Evolutionary conservation across 495 filamentous ascomycete genomes (phyloP), one percentile per base, ranked within the genome.

Genomic region (Neurospora terricola): DNA sequence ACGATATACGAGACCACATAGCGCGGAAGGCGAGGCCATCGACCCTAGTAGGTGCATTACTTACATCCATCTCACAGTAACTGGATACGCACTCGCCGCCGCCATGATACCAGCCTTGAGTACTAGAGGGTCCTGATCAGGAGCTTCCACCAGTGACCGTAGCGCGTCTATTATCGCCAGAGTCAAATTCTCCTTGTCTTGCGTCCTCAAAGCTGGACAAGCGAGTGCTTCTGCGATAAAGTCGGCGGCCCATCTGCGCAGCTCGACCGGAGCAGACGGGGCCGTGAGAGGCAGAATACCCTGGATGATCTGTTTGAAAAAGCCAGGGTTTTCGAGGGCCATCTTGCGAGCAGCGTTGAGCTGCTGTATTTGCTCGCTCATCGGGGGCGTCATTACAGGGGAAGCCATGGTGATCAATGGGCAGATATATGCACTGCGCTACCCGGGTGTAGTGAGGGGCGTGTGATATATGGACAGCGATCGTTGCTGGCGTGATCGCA

Each of bases 201-300:
- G 84, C 40, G 84, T 82, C 71, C 88, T 80, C 76, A 98, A 84
- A 40, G 90, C 88, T 16, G 96, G 96, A 62, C 91, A 94, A 23
- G 96, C 90, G 82, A 99, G 97, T 5, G 94, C 93, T 85, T 99
- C 96, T 45, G 96, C 95, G 43, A 99, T 85, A 80, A 99, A 99
- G 36, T 98, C 94, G 30, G 94, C 90, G 30, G 94, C 96, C 96
- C 96, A 99, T 90, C 94, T 86, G 81, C 93, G 91, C 76, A 98
- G 83, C 81, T 97, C 93, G 23, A 97, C 81, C 48, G 86, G 85
- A 62, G 91, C 84, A 70, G 86, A 84, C n/a, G 91, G 87, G 38
- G 91, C 91, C 77, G 98, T 91, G 78, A 98, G 93, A 30, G 94
- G 93, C 5, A 98, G 87, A 72, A 97, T 93, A 36, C 92, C 93